phyloP scores from a whole-genome alignment of 805 yeast genomes.

The Barnettozyma pratensis region DNA sequence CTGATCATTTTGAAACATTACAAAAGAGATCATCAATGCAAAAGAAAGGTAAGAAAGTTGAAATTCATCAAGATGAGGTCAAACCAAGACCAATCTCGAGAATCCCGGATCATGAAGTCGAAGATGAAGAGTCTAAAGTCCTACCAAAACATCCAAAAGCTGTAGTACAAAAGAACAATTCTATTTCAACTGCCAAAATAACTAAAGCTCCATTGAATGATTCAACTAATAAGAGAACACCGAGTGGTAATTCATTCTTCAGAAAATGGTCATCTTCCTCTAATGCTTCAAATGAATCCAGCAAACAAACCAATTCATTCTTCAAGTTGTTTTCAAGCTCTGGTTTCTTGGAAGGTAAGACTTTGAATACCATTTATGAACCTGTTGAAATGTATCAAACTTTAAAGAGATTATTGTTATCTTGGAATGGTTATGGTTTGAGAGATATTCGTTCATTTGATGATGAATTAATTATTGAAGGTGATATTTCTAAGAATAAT shows the following conservation, averaged over 20 bases:
- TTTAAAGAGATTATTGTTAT: constrained; percentile 50
- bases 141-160: constrained; percentile 11
- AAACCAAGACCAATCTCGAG: constrained; percentile 1
- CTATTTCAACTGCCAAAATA: constrained; percentile 13
- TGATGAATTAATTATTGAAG: constrained; percentile 43
- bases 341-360: constrained; percentile 13
- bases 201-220: constrained; percentile 16
- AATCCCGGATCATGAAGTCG: constrained; percentile 7
- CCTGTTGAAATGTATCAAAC: constrained; percentile 59
- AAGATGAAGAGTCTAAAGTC: constrained; percentile 10
- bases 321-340: constrained; percentile 29
- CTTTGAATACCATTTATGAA: constrained; percentile 28
- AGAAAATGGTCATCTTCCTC: constrained; percentile 24
- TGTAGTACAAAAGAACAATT: constrained; percentile 11
- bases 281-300: constrained; percentile 16
- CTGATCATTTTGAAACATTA: constrained; percentile 14
- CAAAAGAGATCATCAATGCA: constrained; percentile 7
- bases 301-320: constrained; percentile 21
- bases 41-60: constrained; percentile 26
- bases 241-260: constrained; percentile 22
- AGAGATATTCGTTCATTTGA: constrained; percentile 46
- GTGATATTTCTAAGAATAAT: constrained; percentile 57
- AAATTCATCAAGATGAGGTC: constrained; percentile 14
- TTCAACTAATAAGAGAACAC: constrained; percentile 21
- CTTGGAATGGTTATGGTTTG: constrained; percentile 71